Evolutionary conservation across 1,139 yeast genomes (phyloP).

Genomic region (Neolecta irregularis): DNA sequence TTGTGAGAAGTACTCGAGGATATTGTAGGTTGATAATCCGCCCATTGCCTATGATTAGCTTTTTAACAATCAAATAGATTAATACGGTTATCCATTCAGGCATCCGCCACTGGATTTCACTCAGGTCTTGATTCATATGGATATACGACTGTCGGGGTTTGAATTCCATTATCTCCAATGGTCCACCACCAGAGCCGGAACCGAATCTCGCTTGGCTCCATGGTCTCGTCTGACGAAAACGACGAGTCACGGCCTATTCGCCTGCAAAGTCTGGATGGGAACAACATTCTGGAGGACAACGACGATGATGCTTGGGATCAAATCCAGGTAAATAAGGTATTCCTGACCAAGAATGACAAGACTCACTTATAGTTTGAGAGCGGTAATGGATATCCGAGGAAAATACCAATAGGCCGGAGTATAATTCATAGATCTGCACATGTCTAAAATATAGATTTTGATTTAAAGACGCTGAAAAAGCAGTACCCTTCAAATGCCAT

Average conservation of each 20-base stretch:
- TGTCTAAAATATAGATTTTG: neutral
- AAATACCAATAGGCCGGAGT: slow-evolving; percentile 2
- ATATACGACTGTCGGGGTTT: too few relatives aligned
- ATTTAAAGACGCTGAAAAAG: slow-evolving; percentile 1
- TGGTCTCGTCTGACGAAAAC: too few relatives aligned
- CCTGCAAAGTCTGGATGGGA: too few relatives aligned
- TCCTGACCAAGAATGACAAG: too few relatives aligned
- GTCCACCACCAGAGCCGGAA: too few relatives aligned
- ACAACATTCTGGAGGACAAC: too few relatives aligned
- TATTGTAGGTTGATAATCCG: slow-evolving; percentile 69
- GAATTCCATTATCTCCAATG: too few relatives aligned
- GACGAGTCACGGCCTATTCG: too few relatives aligned
- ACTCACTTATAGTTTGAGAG: too few relatives aligned
- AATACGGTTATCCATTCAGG: slow-evolving; percentile 66
- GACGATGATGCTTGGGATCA: neutral
- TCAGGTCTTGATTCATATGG: too few relatives aligned
- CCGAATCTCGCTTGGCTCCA: too few relatives aligned
- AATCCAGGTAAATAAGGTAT: neutral
- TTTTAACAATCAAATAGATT: neutral
- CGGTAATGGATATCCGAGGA: neutral
- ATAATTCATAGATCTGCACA: neutral
- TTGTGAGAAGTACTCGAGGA: slow-evolving; percentile 78
- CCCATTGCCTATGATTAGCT: slow-evolving; percentile 45
- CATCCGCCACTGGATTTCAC: slow-evolving; percentile 67
- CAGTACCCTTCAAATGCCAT: slow-evolving; percentile 61